A percentile compares a stretch with the other conserved stretches of the same genome.
Conservation (phyloP, 768 basidiomycete genomes). For the Leccinum barrowsii region DNA sequence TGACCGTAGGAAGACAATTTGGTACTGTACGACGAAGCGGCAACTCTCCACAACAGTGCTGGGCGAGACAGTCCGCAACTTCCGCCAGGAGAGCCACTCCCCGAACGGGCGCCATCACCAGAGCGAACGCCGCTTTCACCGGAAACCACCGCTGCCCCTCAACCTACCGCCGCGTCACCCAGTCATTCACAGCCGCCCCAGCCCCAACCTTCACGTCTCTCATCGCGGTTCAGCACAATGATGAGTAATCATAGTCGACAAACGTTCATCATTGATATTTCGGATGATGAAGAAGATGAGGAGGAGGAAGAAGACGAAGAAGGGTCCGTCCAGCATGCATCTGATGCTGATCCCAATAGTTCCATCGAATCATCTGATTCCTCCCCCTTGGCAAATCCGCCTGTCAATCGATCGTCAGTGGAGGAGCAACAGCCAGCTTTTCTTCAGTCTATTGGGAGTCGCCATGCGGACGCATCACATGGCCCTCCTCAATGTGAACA, state of each 20-base stretch:
- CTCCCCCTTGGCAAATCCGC: neutral
- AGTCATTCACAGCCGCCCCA: neutral
- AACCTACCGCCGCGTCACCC: neutral
- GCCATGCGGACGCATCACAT: slow-evolving; percentile 2
- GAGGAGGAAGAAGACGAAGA: slow-evolving; percentile 21
- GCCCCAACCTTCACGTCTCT: slow-evolving; percentile 5
- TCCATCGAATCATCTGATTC: slow-evolving; percentile 1
- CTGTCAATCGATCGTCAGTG: slow-evolving; percentile 1
- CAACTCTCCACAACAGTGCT: neutral
- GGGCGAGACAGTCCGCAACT: slow-evolving; percentile 2
- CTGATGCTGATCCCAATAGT: neutral
- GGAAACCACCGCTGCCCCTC: slow-evolving; percentile 9
- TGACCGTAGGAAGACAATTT: slow-evolving; percentile 15
- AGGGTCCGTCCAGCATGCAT: neutral
- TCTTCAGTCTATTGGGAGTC: slow-evolving; percentile 1
- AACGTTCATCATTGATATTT: slow-evolving; percentile 31
- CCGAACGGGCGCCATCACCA: neutral
- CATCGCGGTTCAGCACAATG: slow-evolving; percentile 27
- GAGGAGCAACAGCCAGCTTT: neutral
- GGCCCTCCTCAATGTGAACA: slow-evolving; percentile 28
- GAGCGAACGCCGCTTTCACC: neutral
- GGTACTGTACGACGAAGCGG: slow-evolving; percentile 5
- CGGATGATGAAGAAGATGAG: slow-evolving; percentile 29
- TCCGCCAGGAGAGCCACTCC: slow-evolving; percentile 1
- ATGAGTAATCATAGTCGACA: slow-evolving; percentile 22